Evolutionary conservation across 495 filamentous ascomycete genomes (phyloP), one percentile per base, ranked within the genome.

Genomic region (Daldinia childiae): DNA sequence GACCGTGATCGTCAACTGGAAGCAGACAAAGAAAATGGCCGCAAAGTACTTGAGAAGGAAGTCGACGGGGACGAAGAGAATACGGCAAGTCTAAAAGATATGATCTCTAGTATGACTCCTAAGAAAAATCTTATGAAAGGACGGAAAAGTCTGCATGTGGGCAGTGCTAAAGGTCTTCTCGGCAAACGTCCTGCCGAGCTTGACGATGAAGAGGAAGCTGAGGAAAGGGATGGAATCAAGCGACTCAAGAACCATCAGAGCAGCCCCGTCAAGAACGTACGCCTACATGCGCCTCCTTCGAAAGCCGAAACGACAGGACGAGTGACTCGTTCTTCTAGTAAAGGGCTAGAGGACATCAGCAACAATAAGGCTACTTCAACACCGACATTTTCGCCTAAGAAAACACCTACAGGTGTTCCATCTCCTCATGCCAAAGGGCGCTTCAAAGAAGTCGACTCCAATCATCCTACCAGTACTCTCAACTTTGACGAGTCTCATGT

Each of bases 261-360:
- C 54, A 94, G 92, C 69, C 92, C 92, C 4, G 90, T 93, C 69
- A 94, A 94, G 79, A 91, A 87, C 41, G 82, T 93, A 38, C 87
- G 81, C 72, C 83, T 94, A 52, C 88, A 88, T 63, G 87, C 84
- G 24, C 91, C 90, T 26, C 88, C 88, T 27, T 81, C 87, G 4
- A 91, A 90, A 62, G 85, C 85, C 45, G 88, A 90, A 62, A 90
- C 87, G 1, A 87, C 77, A 73, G 87, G 90, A 14, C 86, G 88
- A n/a, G 77, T 85, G 27, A 87, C 84, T 52, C 82, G 84, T 24
- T 86, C 87, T 52, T 79, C 84, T 56, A 81, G 78, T n/a, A 85
- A 79, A 66, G 80, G 73, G 34, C 74, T 77, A 6, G 74, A 79
- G 8, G 78, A 80, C 24, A 65, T 59, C 8, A 66, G 51, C 11